Conservation (phyloP, 73 alveolate species). For the Symbiodinium pilosum region DNA sequence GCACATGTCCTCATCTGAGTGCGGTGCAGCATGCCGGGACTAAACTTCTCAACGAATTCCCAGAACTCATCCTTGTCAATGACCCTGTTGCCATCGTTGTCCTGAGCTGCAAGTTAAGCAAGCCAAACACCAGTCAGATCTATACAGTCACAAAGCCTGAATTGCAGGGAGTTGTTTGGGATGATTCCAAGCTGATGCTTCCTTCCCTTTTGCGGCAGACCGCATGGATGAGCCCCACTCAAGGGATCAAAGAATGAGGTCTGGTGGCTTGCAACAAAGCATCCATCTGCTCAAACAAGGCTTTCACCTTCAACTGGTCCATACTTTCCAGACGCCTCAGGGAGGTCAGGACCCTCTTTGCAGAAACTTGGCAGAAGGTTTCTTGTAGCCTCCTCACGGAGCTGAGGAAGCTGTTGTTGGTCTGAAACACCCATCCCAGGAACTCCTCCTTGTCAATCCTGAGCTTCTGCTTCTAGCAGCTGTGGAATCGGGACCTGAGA, state of each 20-base stretch:
- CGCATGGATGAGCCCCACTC: no score
- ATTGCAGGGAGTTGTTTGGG: no score
- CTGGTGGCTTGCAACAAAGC: neutral
- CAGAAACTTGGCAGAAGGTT: no score
- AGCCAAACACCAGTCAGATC: no score
- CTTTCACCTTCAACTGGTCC: constrained; percentile 20
- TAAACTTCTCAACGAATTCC: constrained; percentile 32
- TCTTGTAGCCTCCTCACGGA: constrained; percentile 22
- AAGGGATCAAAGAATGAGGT: no score
- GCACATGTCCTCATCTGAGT: neutral
- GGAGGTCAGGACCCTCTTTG: no score
- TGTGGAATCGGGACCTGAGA: neutral
- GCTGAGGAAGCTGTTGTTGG: constrained; percentile 49
- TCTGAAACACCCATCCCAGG: constrained; percentile 40
- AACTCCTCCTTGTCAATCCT: constrained; percentile 37
- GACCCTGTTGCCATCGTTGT: neutral
- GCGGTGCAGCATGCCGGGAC: constrained; percentile 22
- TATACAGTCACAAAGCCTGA: no score
- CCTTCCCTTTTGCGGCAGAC: no score
- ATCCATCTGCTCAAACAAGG: constrained; percentile 22
- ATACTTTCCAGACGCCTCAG: neutral
- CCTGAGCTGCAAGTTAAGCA: neutral
- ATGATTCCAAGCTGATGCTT: no score
- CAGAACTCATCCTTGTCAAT: neutral
- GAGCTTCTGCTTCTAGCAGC: neutral